Conservation (phyloP, 192 early-diverging fungal genomes). For the Endogone sp. region DNA sequence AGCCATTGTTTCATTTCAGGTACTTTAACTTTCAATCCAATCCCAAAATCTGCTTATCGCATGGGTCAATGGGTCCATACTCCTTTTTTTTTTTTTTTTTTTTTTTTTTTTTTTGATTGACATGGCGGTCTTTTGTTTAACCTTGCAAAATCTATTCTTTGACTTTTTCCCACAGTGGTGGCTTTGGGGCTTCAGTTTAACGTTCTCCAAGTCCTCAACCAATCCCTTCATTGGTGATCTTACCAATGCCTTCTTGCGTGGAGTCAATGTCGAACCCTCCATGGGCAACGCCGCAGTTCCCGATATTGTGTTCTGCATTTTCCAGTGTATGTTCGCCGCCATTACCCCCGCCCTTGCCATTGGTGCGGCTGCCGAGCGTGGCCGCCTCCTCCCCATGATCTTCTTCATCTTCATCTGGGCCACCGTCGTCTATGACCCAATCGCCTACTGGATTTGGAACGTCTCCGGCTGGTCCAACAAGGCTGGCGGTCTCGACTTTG, state of each 20-base stretch:
- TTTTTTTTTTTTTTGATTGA: too few relatives aligned
- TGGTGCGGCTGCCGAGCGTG: constrained; percentile 69
- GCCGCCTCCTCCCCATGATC: too few relatives aligned
- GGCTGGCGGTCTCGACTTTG: constrained; percentile 79
- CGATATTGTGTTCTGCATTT: constrained; percentile 57
- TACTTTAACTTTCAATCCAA: background rate
- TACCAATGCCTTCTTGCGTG: constrained; percentile 53
- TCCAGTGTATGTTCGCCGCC: constrained; percentile 80
- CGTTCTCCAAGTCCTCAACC: constrained; percentile 61
- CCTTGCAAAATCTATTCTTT: background rate
- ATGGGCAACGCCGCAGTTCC: constrained; percentile 59
- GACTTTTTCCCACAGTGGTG: constrained; percentile 77
- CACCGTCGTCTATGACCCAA: constrained; percentile 65
- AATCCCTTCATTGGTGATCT: constrained; percentile 71
- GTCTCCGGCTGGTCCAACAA: constrained; percentile 74
- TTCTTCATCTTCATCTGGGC: constrained; percentile 66
- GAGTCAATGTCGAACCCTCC: constrained; percentile 50
- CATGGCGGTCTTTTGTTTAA: constrained; percentile 1
- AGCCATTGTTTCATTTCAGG: constrained; percentile 63
- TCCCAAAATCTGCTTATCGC: too few relatives aligned
- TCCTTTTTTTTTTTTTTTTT: too few relatives aligned
- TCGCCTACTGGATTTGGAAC: constrained; percentile 82
- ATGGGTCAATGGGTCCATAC: background rate
- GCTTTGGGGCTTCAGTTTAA: constrained; percentile 66
- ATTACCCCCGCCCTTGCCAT: constrained; percentile 69